Evolutionary conservation across 192 early-diverging fungal genomes (phyloP), one percentile per base, ranked within the genome.

Genomic region (Backusella liffmaniae): DNA sequence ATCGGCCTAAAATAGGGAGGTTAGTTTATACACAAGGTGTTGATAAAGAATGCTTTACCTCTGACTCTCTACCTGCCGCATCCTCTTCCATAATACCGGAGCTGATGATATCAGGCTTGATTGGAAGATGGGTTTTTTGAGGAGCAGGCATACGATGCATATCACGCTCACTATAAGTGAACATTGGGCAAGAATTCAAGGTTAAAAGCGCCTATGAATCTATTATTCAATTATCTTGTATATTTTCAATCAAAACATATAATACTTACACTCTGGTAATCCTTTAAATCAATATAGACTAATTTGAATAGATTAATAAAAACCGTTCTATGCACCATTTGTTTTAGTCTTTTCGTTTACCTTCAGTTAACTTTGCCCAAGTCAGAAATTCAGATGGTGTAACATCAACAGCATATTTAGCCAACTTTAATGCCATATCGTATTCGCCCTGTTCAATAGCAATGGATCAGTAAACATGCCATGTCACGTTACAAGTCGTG

Each of bases 111-210:
- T 97, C 96, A 8, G 88, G 88, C 73, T 94, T 94, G 68, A 98
- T 88, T 7, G 97, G 96, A 37, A 97, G 86, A 83, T 98, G 95
- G n/a, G 93, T 92, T 62, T 95, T 91, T 12, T 92, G 90, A 7
- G 96, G 96, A 13, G 92, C 82, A 15, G 96, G 97, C 92, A 97
- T 96, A 35, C 96, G 91, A 69, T 95, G 96, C 77, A 92, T 85
- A 76, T 98, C 96, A 67, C 90, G 86, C 77, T 95, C 94, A 49
- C 89, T 89, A 81, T 90, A 97, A 0, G 97, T 96, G 79, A 98
- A 99, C 98, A 99, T 99, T 10, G 98, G 98, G 82, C 98, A 99
- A 7, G 97, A 94, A 82, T 99, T 99, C 75, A 99, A 89, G 0
- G 97, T 93, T 72, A 99, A 87, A 13, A 99, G 86, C 13, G 98